Evolutionary conservation across 2,329 filamentous ascomycete genomes (phyloP).

Genomic region (Colletotrichum sp.): DNA sequence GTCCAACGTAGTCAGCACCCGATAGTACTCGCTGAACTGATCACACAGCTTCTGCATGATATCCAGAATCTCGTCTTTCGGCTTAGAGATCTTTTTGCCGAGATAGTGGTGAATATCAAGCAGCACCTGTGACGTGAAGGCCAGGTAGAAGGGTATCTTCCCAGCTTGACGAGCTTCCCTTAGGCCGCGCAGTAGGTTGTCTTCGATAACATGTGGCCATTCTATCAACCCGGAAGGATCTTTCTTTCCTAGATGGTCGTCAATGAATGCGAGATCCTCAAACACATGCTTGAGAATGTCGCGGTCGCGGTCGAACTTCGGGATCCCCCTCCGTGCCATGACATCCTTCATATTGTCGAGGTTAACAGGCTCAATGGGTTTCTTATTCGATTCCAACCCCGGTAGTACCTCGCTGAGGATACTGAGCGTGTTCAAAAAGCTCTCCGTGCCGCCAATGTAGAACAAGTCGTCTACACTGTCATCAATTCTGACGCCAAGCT

Average conservation of each 20-base stretch:
- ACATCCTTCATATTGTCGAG: background rate
- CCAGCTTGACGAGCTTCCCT: conserved; percentile 32
- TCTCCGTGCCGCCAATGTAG: background rate
- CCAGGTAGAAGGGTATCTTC: conserved; percentile 37
- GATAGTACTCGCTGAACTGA: background rate
- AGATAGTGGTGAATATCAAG: conserved; percentile 45
- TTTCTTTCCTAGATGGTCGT: background rate
- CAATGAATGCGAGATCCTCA: background rate
- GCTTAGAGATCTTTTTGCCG: background rate
- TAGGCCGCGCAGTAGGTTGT: conserved; percentile 42
- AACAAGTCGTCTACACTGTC: background rate
- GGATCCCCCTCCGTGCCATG: background rate
- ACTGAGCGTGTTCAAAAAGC: background rate
- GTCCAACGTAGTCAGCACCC: background rate
- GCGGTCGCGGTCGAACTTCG: background rate
- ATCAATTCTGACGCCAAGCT: conserved; percentile 10
- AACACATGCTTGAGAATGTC: background rate
- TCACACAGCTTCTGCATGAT: background rate
- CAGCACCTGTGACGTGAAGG: conserved; percentile 45
- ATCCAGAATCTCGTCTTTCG: background rate
- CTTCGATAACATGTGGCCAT: conserved; percentile 25
- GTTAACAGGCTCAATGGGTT: background rate
- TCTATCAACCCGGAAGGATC: background rate
- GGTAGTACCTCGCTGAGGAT: background rate
- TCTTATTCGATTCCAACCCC: background rate